Evolutionary conservation across 768 basidiomycete species (phyloP).

Genomic region (Clavulina sp.): DNA sequence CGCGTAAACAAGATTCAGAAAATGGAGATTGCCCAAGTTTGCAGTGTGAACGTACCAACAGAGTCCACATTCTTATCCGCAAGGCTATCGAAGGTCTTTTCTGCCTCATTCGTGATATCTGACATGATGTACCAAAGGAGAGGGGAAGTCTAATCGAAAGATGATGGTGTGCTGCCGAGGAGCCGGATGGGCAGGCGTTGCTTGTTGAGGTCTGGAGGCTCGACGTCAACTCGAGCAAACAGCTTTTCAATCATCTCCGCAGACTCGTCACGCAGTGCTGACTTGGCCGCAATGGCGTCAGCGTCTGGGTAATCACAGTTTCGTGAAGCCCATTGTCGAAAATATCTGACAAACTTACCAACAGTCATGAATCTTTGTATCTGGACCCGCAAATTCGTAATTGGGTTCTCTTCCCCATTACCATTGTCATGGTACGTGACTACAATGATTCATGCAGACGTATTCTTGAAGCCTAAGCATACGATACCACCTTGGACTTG

Average conservation of each 20-base stretch:
- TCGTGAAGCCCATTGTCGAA: background rate
- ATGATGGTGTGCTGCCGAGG: background rate
- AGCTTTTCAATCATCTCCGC: background rate
- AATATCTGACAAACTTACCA: too few relatives aligned
- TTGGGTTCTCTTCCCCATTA: slow-evolving; percentile 91
- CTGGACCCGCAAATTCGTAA: slow-evolving; percentile 93
- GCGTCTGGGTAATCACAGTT: background rate
- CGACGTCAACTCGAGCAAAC: background rate
- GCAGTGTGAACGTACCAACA: slow-evolving; percentile 36
- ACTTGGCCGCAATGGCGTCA: background rate
- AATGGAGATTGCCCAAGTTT: slow-evolving; percentile 5
- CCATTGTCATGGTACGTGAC: slow-evolving; percentile 74
- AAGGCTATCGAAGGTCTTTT: slow-evolving; percentile 35
- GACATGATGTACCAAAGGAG: too few relatives aligned
- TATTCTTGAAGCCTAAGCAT: background rate
- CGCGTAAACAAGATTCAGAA: background rate
- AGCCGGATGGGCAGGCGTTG: background rate
- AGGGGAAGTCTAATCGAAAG: too few relatives aligned
- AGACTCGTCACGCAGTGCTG: background rate
- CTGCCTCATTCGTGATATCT: slow-evolving; percentile 17
- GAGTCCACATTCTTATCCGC: slow-evolving; percentile 47
- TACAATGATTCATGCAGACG: background rate
- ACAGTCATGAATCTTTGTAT: slow-evolving; percentile 30
- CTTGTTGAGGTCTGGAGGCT: background rate
- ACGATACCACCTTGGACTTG: background rate